Evolutionary conservation across 192 early-diverging fungal species (phyloP).

Genomic region (Borealophlyctis nickersoniae): DNA sequence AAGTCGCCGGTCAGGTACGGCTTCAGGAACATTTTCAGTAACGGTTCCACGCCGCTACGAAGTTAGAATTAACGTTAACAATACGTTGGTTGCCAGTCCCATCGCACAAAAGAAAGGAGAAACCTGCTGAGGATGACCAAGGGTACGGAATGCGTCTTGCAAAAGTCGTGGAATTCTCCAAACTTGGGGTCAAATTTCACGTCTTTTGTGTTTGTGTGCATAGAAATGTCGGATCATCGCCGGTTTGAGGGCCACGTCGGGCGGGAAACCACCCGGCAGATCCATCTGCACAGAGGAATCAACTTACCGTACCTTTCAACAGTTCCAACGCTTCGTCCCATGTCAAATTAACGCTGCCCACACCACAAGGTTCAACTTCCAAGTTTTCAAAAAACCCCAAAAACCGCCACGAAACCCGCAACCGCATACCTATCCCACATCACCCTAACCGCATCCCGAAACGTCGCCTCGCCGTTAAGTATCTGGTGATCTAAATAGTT

Average conservation of each 20-base stretch:
- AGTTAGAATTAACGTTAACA: neutral
- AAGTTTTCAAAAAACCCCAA: too few species aligned
- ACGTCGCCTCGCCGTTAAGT: slow-evolving; percentile 36
- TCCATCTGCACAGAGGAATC: too few species aligned
- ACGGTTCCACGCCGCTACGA: slow-evolving; percentile 50
- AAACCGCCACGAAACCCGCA: too few species aligned
- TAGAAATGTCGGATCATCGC: slow-evolving; percentile 2
- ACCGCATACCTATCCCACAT: slow-evolving; percentile 47
- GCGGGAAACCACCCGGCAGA: too few species aligned
- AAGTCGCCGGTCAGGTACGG: slow-evolving; percentile 25
- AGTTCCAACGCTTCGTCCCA: slow-evolving; percentile 44
- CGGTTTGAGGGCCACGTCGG: too few species aligned
- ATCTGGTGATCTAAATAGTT: slow-evolving; percentile 26
- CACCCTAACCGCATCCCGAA: slow-evolving; percentile 42
- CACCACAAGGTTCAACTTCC: too few species aligned
- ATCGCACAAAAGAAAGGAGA: neutral
- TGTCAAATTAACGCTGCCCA: slow-evolving; percentile 29
- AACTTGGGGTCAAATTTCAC: slow-evolving; percentile 66
- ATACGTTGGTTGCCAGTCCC: neutral
- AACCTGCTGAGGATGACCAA: slow-evolving; percentile 61
- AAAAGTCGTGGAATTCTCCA: slow-evolving; percentile 49
- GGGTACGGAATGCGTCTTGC: slow-evolving; percentile 47
- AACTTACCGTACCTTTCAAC: slow-evolving; percentile 26
- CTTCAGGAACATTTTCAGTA: slow-evolving; percentile 52
- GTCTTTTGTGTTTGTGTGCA: slow-evolving; percentile 21